phyloP scores from a whole-genome alignment of 2,329 filamentous ascomycete genomes.

The Talaromyces sp. region DNA sequence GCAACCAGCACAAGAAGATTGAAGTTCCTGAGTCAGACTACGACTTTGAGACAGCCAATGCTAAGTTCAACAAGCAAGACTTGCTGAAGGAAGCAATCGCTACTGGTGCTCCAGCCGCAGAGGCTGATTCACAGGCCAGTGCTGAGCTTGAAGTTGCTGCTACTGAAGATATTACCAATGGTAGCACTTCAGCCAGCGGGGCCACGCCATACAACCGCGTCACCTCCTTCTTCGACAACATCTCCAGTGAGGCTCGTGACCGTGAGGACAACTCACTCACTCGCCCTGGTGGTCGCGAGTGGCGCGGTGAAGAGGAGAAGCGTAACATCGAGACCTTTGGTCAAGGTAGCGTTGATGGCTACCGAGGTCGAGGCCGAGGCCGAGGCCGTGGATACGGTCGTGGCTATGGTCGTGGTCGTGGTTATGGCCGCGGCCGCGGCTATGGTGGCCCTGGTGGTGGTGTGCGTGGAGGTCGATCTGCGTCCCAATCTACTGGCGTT shows the following conservation, averaged over 20 bases:
- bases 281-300: constrained; percentile 78
- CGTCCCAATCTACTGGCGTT: constrained; percentile 43
- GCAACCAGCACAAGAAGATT: constrained; percentile 64
- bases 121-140: constrained; percentile 54
- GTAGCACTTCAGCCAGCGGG: constrained; percentile 32
- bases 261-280: constrained; percentile 70
- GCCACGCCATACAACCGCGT: constrained; percentile 78
- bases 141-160: constrained; percentile 28
- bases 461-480: constrained; percentile 37
- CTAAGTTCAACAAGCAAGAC: constrained; percentile 87
- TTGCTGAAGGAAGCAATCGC: constrained; percentile 86
- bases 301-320: constrained; percentile 88
- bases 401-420: neutral
- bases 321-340: constrained; percentile 98
- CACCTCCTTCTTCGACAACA: constrained; percentile 96
- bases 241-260: constrained; percentile 90
- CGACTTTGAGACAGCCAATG: constrained; percentile 84
- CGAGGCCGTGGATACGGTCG: constrained; percentile 74
- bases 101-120: constrained; percentile 67
- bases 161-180: constrained; percentile 36
- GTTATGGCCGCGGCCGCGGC: constrained; percentile 47
- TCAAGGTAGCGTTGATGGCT: constrained; percentile 91
- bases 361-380: constrained; percentile 77
- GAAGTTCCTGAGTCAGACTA: constrained; percentile 91
- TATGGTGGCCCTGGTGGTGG: constrained; percentile 43